These are phyloP conservation scores for Cladophialophora yegresii DNA, from an alignment of 2,329 filamentous ascomycete species.

Conservation along the genomic window DNA sequence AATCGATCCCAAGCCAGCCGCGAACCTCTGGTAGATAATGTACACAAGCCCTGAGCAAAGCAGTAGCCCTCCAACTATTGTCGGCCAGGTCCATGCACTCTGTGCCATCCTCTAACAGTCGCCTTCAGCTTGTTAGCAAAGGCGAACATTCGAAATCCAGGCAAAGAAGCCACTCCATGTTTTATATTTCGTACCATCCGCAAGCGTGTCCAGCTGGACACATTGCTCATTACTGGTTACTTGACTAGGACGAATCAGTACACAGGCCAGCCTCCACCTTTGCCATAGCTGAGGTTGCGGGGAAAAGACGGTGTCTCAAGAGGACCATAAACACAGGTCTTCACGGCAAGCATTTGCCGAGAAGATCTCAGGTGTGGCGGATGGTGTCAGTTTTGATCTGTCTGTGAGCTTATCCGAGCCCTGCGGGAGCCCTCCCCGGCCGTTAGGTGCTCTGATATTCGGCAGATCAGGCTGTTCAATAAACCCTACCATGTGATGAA, in stretches of 20 bases:
- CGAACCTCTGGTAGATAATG: constrained; percentile 3
- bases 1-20: constrained; percentile 41
- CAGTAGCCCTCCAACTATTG: constrained; percentile 2
- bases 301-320: background rate
- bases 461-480: background rate
- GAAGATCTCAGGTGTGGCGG: background rate
- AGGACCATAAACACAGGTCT: background rate
- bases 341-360: background rate
- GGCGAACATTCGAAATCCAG: background rate
- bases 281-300: background rate
- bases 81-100: background rate
- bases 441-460: background rate
- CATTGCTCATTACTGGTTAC: background rate
- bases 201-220: background rate
- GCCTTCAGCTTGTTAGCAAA: background rate
- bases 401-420: background rate
- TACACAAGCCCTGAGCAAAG: constrained; percentile 1
- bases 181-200: background rate
- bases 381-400: background rate
- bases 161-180: background rate
- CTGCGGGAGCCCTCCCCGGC: background rate
- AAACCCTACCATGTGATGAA: background rate
- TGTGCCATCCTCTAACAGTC: background rate
- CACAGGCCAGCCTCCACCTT: background rate
- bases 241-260: background rate